Evolutionary conservation across 805 yeast genomes (phyloP).

Genomic region (Teunomyces lycoperdinae): DNA sequence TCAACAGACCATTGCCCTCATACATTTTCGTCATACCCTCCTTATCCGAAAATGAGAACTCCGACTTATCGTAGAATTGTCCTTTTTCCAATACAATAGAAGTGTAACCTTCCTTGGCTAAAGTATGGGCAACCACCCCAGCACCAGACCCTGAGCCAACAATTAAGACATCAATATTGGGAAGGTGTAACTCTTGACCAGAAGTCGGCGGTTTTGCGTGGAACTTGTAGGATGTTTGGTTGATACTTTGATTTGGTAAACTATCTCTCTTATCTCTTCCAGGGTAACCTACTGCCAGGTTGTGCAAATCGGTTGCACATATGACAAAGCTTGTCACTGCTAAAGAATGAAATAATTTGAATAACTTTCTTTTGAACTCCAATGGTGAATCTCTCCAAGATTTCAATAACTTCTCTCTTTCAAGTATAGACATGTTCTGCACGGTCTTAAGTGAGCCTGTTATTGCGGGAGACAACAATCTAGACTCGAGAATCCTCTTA

Average conservation of each 20-base stretch:
- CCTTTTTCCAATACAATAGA: conserved; percentile 54
- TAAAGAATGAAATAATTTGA: conserved; percentile 24
- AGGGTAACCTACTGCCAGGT: conserved; percentile 39
- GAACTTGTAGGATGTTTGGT: conserved; percentile 21
- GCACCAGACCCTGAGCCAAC: conserved; percentile 56
- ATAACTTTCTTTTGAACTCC: conserved; percentile 31
- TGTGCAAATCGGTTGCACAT: conserved; percentile 31
- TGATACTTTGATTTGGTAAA: conserved; percentile 19
- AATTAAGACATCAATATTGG: conserved; percentile 43
- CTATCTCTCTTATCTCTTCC: conserved; percentile 26
- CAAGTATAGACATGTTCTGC: conserved; percentile 32
- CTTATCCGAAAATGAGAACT: conserved; percentile 35
- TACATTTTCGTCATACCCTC: conserved; percentile 36
- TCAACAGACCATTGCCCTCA: conserved; percentile 38
- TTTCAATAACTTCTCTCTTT: conserved; percentile 30
- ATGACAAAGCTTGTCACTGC: conserved; percentile 23
- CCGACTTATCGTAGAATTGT: conserved; percentile 33
- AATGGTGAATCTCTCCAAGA: conserved; percentile 44
- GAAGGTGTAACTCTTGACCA: conserved; percentile 30
- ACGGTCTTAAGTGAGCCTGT: conserved; percentile 34
- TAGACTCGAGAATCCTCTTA: conserved; percentile 26
- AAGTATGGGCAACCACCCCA: conserved; percentile 49
- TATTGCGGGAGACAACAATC: conserved; percentile 28
- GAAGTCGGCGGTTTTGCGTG: conserved; percentile 28
- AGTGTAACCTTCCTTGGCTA: conserved; percentile 40